Conservation (phyloP, 148 eudicot genomes). For the Rhododendron molle region DNA sequence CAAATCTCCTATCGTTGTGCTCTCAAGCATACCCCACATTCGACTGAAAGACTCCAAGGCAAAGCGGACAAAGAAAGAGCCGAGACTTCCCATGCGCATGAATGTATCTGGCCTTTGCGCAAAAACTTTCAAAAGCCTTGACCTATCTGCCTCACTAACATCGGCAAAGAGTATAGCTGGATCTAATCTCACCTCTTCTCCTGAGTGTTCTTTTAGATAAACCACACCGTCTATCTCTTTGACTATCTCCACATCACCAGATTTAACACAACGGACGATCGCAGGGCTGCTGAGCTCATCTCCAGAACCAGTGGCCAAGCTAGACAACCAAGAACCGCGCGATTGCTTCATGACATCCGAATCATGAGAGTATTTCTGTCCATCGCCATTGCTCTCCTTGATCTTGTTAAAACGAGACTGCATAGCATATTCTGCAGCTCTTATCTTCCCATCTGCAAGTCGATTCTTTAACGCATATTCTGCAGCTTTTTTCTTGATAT, state of each 20-base stretch:
- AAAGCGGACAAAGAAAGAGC: neutral
- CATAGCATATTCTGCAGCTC: neutral
- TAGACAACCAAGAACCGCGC: neutral
- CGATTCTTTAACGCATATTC: neutral
- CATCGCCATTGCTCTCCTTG: neutral
- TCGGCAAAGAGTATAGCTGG: neutral
- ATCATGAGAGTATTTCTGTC: neutral
- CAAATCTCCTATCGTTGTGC: neutral
- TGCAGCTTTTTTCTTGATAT: neutral
- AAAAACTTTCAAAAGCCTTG: neutral
- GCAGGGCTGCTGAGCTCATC: neutral
- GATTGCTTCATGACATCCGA: neutral
- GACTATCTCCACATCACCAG: neutral
- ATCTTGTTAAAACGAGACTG: neutral
- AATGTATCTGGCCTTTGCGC: neutral
- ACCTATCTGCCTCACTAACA: neutral
- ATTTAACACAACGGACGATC: neutral
- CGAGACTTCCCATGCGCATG: neutral
- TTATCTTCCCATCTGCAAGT: neutral
- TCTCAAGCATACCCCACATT: neutral
- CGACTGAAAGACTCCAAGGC: conserved; percentile 1
- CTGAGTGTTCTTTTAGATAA: neutral
- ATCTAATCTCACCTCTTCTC: neutral
- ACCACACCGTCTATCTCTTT: neutral
- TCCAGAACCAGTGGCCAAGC: neutral